phyloP scores from a whole-genome alignment of 2,329 filamentous ascomycete species.

The Parastagonospora nodorum region DNA sequence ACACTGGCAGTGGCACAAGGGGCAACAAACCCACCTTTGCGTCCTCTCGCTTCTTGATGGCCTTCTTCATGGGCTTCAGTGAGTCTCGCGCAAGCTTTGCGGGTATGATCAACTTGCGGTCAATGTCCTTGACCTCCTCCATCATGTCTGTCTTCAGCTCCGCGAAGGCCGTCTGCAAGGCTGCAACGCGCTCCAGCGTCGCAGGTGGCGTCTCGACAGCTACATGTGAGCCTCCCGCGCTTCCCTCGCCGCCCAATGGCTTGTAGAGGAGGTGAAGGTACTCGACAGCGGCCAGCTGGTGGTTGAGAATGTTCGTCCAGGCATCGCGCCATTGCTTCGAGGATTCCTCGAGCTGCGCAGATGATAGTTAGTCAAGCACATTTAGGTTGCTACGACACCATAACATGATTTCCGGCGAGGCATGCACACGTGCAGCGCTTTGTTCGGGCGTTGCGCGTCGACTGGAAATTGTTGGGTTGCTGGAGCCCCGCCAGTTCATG shows the following conservation, averaged over 20 bases:
- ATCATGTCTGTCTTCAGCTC: conserved; percentile 74
- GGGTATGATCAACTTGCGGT: conserved; percentile 70
- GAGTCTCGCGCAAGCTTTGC: conserved; percentile 71
- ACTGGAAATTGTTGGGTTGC: background rate
- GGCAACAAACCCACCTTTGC: conserved; percentile 60
- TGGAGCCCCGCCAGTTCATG: conserved; percentile 24
- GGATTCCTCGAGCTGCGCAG: conserved; percentile 71
- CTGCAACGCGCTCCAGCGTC: conserved; percentile 68
- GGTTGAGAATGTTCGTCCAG: conserved; percentile 73
- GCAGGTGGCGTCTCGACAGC: conserved; percentile 65
- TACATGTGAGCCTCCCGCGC: conserved; percentile 54
- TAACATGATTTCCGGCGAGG: background rate
- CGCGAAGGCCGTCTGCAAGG: conserved; percentile 69
- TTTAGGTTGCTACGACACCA: background rate
- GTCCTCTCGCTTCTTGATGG: conserved; percentile 83
- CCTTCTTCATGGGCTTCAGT: conserved; percentile 76
- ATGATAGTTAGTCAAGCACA: conserved; percentile 5
- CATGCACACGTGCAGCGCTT: background rate
- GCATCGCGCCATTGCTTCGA: conserved; percentile 77
- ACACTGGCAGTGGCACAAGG: background rate
- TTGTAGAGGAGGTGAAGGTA: conserved; percentile 77
- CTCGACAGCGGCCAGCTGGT: conserved; percentile 69
- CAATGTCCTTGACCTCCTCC: conserved; percentile 73
- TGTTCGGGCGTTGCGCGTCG: background rate
- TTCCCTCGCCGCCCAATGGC: conserved; percentile 71